Conservation (phyloP, 495 filamentous ascomycete species). For the Aspergillus heteromorphus region DNA sequence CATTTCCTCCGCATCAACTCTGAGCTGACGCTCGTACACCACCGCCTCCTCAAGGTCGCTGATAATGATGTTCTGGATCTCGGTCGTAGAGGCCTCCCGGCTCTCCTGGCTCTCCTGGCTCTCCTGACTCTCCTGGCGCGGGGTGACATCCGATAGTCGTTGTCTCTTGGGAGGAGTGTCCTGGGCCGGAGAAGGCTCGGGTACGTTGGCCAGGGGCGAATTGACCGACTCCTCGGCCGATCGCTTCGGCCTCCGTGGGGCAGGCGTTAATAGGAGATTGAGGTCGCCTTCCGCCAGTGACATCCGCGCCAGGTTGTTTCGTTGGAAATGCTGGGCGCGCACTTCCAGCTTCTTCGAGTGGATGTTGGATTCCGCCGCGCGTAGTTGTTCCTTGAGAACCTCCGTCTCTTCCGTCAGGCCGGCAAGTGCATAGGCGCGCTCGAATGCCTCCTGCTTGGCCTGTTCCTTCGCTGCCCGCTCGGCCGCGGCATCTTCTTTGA, state of each 20-base stretch:
- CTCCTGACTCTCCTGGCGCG: conserved; percentile 43
- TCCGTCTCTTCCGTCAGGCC: conserved; percentile 71
- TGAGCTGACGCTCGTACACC: conserved; percentile 57
- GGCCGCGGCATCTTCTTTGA: conserved; percentile 48
- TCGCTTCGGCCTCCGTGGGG: conserved; percentile 45
- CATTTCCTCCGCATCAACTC: conserved; percentile 63
- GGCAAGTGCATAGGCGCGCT: conserved; percentile 65
- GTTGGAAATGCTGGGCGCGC: conserved; percentile 25
- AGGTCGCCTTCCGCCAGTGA: conserved; percentile 35
- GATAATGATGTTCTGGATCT: conserved; percentile 42
- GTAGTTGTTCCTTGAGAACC: conserved; percentile 55
- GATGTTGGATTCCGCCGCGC: conserved; percentile 60
- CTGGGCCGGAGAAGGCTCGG: conserved; percentile 43
- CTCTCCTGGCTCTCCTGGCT: too few relatives aligned
- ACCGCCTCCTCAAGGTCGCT: conserved; percentile 59
- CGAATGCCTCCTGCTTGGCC: conserved; percentile 73
- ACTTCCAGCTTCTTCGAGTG: conserved; percentile 27
- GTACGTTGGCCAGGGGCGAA: conserved; percentile 29
- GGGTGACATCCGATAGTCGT: conserved; percentile 48
- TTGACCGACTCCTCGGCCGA: conserved; percentile 54
- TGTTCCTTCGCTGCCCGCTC: conserved; percentile 46
- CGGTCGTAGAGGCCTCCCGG: conserved; percentile 36
- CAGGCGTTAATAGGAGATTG: conserved; percentile 26
- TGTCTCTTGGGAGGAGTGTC: conserved; percentile 59
- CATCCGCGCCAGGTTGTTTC: conserved; percentile 23